Conservation (phyloP, 306 rosid species). For the Nissolia schottii region DNA sequence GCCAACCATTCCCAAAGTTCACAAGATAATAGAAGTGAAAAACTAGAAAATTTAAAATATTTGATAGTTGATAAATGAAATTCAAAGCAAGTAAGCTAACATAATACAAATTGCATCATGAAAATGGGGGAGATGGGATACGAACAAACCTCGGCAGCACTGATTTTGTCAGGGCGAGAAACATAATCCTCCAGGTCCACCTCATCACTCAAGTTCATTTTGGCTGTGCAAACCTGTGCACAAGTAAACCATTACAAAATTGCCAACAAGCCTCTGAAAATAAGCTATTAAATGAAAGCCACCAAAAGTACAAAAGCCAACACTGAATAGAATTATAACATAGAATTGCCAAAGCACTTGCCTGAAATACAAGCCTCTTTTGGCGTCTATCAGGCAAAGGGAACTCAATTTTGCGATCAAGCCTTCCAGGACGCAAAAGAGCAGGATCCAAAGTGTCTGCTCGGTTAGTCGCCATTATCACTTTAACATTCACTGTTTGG, state of each 20-base stretch:
- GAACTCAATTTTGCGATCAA: conserved; percentile 94
- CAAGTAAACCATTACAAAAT: not conserved
- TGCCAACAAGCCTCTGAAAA: not conserved
- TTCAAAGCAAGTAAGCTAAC: not conserved
- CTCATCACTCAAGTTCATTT: conserved; percentile 96
- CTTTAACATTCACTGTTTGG: conserved; percentile 97
- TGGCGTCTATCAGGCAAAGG: conserved; percentile 97
- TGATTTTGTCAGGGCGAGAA: conserved; percentile 98
- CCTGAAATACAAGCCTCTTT: conserved; percentile 99
- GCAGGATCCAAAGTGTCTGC: conserved; percentile 99
- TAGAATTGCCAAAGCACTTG: conserved; percentile 22
- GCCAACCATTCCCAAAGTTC: not conserved
- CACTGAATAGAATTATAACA: not conserved
- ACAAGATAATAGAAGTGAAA: not conserved
- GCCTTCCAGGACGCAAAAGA: conserved; percentile 96
- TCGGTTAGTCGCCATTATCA: conserved; percentile 97
- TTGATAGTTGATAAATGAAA: not conserved
- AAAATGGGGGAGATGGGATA: not conserved
- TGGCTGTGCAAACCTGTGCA: conserved; percentile 92
- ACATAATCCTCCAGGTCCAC: conserved; percentile 98
- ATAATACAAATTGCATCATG: not conserved
- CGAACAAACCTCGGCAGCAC: conserved; percentile 97
- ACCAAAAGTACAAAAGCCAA: too few species aligned
- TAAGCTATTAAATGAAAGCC: not conserved
- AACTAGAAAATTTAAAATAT: not conserved